Evolutionary conservation across 2,329 filamentous ascomycete species (phyloP), one percentile per base, ranked within the genome.

Genomic region (Volutella citrinella): DNA sequence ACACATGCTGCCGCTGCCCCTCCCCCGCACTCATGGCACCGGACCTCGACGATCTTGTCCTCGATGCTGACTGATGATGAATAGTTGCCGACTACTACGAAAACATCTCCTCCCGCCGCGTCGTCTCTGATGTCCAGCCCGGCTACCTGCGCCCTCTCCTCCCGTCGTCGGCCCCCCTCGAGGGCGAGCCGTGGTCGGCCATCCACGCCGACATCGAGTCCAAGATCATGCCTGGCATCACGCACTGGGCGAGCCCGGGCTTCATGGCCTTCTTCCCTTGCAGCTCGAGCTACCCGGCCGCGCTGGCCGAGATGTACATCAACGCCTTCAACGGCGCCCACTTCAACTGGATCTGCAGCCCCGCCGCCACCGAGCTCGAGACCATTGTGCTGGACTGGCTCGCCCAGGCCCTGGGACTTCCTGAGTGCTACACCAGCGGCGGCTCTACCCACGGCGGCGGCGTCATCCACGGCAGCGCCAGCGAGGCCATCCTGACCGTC

Each of bases 211-310:
- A 97, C 57, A 81, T 97, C 32, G 83, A 90, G 51, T 67, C 74
- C 27, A 87, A 93, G 58, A 95, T 97, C 56, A 79, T 95, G 57
- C 91, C 91, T 0, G 91, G 91, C 6, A 71, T 97, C 34, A 96
- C 91, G 1, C 91, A 96, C 65, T 97, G 91, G 89, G 84, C 95
- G 59, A 87, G 82, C 4, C 91, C 88, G 12, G 89, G 91, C 56
- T 97, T 95, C 72, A 87, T 96, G 78, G 91, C 91, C 27, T 97
- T 94, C 71, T 97, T 93, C 65, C 86, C 91, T 2, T 87, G 87
- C 30, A 81, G 79, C 16, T 81, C 82, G 33, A 87, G 84, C 21
- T 96, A 84, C 57, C 89, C 91, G 1, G 78, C 82, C 18, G 91
- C 95, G 60, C 74, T 97, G 10, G 91, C 88, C 14, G 91, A 97